Evolutionary conservation across 2,329 filamentous ascomycete genomes (phyloP), one percentile per base, ranked within the genome.

Genomic region (Microdochium trichocladiopsis): DNA sequence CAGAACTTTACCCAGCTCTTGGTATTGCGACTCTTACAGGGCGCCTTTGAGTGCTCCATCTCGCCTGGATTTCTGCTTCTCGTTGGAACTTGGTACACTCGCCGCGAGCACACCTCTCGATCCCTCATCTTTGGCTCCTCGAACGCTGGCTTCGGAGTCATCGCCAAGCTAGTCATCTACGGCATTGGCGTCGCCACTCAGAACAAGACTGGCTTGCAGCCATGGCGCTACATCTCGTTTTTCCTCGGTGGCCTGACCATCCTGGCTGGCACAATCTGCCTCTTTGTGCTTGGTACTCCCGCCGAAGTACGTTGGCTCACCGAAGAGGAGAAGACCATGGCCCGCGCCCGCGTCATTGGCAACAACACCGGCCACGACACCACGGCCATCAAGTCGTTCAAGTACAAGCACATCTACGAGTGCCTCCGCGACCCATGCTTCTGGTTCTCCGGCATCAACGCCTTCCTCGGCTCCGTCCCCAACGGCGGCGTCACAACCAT

Each of bases 171-270:
- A 37, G 63, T 68, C 24, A 61, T 71, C 4, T 71, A 70, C 52
- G 68, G 63, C 5, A 70, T 71, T 47, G 67, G 68, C 6, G 57
- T 63, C 1, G 54, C 66, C 2, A 58, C 66, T 49, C 61, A 64
- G 31, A 50, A 56, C 2, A 54, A 59, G 2, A 57, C 63, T 4
- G 62, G 62, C 3, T 64, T 65, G 18, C 57, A 70, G 54, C 60
- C 69, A 1, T 71, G 68, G 69, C 58, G 69, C 18, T 70, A 69
- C 52, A 70, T 70, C 62, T 67, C 64, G 11, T 69, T 66, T 47
- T 70, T 69, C 47, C 63, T 70, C 1, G 69, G 69, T 3, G 52
- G 57, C 3, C 53, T 71, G 22, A 71, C 69, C 0, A 62, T 70
- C 14, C 16, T 69, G 10, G 59, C 60, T 5, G 67, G 68, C 2